Conservation (phyloP, 148 eudicot genomes). For the Spergularia marina region DNA sequence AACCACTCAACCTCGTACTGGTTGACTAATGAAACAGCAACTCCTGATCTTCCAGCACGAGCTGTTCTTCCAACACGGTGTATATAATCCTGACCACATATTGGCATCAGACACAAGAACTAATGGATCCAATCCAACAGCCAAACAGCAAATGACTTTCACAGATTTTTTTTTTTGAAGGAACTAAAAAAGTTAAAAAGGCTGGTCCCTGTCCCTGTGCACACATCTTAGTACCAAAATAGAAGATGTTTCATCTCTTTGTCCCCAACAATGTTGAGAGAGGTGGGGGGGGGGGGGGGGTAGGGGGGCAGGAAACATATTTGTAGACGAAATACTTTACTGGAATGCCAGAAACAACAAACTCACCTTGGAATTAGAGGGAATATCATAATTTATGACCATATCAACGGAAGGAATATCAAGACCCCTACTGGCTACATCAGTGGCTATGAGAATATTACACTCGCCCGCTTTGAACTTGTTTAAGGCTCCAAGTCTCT, state of each 20-base stretch:
- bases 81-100: slow-evolving; percentile 69
- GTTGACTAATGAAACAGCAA: slow-evolving; percentile 76
- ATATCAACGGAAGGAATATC: slow-evolving; percentile 88
- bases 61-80: slow-evolving; percentile 98
- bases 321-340: background rate
- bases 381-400: slow-evolving; percentile 90
- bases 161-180: background rate
- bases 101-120: background rate
- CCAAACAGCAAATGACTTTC: background rate
- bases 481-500: slow-evolving; percentile 83
- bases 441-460: slow-evolving; percentile 75
- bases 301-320: background rate
- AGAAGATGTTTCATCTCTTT: too few species aligned
- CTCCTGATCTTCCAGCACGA: slow-evolving; percentile 91
- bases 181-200: too few species aligned
- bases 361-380: slow-evolving; percentile 74
- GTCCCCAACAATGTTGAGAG: too few species aligned
- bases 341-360: background rate
- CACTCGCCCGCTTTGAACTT: slow-evolving; percentile 90
- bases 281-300: background rate
- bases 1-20: slow-evolving; percentile 84
- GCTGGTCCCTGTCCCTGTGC: too few species aligned
- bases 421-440: slow-evolving; percentile 90
- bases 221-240: too few species aligned
- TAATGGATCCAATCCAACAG: background rate